Evolutionary conservation across 192 early-diverging fungal genomes (phyloP).

Genomic region (Backusella circina): DNA sequence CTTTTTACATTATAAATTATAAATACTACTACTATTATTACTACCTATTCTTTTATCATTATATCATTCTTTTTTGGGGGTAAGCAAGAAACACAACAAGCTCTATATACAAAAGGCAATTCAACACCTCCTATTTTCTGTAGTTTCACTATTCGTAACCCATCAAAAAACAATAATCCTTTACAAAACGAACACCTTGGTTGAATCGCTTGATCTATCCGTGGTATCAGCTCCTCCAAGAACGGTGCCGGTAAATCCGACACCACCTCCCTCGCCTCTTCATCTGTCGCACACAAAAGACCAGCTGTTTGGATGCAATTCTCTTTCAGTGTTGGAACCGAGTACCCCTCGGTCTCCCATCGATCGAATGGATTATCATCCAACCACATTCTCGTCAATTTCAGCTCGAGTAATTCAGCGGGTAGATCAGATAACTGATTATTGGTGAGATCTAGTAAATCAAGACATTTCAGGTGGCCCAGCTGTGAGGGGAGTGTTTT

Average conservation of each 20-base stretch:
- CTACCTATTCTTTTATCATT: not conserved
- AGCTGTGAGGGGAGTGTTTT: constrained; percentile 27
- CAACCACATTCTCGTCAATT: constrained; percentile 12
- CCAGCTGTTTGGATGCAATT: constrained; percentile 1
- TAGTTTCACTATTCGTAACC: not conserved
- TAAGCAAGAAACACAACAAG: not conserved
- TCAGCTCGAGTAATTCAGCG: constrained; percentile 14
- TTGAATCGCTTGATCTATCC: not conserved
- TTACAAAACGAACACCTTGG: not conserved
- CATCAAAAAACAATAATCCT: not conserved
- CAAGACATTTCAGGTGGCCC: constrained; percentile 9
- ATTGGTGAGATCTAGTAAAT: constrained; percentile 30
- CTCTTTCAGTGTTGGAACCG: not conserved
- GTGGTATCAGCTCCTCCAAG: not conserved
- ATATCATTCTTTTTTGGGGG: not conserved
- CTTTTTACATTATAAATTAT: not conserved
- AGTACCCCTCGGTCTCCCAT: not conserved
- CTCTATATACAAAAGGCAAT: constrained; percentile 4
- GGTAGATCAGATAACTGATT: constrained; percentile 32
- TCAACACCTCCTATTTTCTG: not conserved
- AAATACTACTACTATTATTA: not conserved
- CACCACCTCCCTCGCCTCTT: not conserved
- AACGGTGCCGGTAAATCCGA: not conserved
- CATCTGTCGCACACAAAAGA: not conserved
- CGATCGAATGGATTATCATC: constrained; percentile 25